A percentile compares a stretch with the other conserved stretches of the same genome.
These are phyloP conservation scores for Licmophora abbreviata DNA, from an alignment of 108 stramenopile species.

Conservation along the genomic window DNA sequence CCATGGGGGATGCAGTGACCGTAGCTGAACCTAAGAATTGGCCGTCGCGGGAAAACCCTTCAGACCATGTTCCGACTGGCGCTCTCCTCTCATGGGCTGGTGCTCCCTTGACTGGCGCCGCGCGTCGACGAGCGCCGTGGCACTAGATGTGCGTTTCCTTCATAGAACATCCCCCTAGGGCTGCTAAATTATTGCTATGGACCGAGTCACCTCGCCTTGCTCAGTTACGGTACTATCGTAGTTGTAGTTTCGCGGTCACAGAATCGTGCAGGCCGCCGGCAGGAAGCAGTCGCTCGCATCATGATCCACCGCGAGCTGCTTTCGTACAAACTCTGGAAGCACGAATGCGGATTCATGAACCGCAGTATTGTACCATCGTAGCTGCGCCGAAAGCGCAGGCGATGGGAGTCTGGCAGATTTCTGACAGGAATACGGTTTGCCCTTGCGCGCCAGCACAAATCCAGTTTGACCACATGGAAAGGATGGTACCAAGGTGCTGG, in stretches of 20 bases:
- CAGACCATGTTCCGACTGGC: slow-evolving; percentile 33
- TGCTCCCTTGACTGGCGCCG: no score
- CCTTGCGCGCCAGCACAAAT: slow-evolving; percentile 54
- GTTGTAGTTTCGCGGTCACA: not conserved
- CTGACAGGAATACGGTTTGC: slow-evolving; percentile 11
- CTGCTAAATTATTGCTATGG: no score
- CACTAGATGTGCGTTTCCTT: not conserved
- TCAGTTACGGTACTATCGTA: not conserved
- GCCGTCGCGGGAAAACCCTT: slow-evolving; percentile 32
- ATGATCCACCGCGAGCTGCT: not conserved
- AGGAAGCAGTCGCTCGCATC: slow-evolving; percentile 1
- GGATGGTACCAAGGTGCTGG: slow-evolving; percentile 37
- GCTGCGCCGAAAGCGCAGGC: slow-evolving; percentile 17
- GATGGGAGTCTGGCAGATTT: slow-evolving; percentile 9
- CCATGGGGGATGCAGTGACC: not conserved
- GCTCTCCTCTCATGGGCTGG: slow-evolving; percentile 18
- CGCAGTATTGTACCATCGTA: slow-evolving; percentile 65
- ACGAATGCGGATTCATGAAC: slow-evolving; percentile 71
- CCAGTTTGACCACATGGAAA: slow-evolving; percentile 63
- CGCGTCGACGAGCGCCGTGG: no score
- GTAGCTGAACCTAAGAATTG: no score
- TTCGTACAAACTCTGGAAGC: slow-evolving; percentile 44
- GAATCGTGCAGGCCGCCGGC: slow-evolving; percentile 6
- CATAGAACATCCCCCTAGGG: not conserved
- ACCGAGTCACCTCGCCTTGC: not conserved